Base-by-base conservation (phyloP, 2,329 filamentous ascomycete species). In the Fusarium nurragi region DNA sequence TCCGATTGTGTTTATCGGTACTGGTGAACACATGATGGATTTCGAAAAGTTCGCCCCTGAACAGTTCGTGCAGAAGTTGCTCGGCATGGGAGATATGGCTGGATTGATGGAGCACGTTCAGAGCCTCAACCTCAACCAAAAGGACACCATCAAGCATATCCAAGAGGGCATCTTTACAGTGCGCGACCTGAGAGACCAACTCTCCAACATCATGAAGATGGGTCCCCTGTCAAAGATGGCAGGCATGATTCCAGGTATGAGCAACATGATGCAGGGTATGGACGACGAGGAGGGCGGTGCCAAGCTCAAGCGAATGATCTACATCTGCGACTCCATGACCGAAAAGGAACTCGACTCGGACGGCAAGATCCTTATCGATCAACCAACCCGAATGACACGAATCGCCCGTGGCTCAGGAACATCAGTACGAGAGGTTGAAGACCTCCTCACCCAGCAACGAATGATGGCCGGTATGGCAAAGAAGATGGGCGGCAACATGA, bases 381-480 rank as follows among this genome's bases (percentile, higher is more conserved):
- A 98, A 75, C 95, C 95, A 1, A 92, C 91, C 14, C 88, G 95
- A 38, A 97, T 98, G 88, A 97, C 94, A 16, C 87, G 95, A 32
- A 90, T 99, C 45, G 95, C 95, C 0, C 87, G 89, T 49, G 95
- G 95, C 0, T 95, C 91, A 6, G 95, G 95, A 28, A 98, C 95
- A 1, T 92, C 87, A 36, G 95, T 99, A 3, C 87, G 85, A 22
- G 95, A 99, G 77, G 93, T 99, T 16, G 95, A 99, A 78, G 95
- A 99, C 74, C 83, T 99, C 8, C 86, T 99, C n/a, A 97, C 94
- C 0, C 95, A 99, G 79, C 94, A 98, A 77, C 90, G 92, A 71
- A 97, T 98, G 91, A 99, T 99, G 95, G 92, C 93, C 1, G 92
- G 92, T 57, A 97, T 99, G 93, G 95, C 95, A 45, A 99, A 98